Evolutionary conservation across 2,329 filamentous ascomycete genomes (phyloP).

Genomic region (Fusarium oxysporum): DNA sequence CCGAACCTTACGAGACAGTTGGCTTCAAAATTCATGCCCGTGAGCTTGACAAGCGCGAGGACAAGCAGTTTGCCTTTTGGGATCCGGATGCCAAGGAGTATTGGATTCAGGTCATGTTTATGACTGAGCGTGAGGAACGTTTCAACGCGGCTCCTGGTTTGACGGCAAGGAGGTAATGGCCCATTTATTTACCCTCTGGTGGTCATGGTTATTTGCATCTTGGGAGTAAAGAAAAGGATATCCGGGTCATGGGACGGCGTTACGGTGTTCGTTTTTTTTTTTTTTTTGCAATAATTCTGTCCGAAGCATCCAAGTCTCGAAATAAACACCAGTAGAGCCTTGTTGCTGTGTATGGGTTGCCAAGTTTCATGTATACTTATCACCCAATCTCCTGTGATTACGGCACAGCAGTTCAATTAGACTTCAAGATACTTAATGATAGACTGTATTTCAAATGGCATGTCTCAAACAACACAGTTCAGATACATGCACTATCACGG

Average conservation of each 20-base stretch:
- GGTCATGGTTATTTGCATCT: constrained; percentile 4
- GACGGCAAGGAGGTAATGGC: constrained; percentile 58
- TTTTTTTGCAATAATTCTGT: constrained; percentile 2
- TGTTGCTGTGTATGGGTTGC: not conserved
- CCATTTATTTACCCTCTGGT: not conserved
- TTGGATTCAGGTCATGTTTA: constrained; percentile 97
- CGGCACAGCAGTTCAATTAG: not conserved
- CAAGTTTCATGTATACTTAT: not conserved
- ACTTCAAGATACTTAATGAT: not conserved
- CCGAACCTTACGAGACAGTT: constrained; percentile 98
- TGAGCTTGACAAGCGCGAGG: constrained; percentile 90
- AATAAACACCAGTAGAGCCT: not conserved
- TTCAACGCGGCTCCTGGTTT: constrained; percentile 76
- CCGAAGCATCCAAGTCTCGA: not conserved
- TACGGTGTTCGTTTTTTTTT: constrained; percentile 26
- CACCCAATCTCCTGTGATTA: not conserved
- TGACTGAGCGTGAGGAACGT: constrained; percentile 96
- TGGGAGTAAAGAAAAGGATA: constrained; percentile 26
- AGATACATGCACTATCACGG: not conserved
- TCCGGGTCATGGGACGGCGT: constrained; percentile 32
- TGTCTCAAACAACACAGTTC: not conserved
- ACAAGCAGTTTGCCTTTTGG: constrained; percentile 93
- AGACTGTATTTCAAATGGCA: not conserved
- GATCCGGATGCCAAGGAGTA: constrained; percentile 97
- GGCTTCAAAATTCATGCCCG: constrained; percentile 94